These are phyloP conservation scores for Mycena polygramma DNA, from an alignment of 768 basidiomycete species.

Conservation along the genomic window DNA sequence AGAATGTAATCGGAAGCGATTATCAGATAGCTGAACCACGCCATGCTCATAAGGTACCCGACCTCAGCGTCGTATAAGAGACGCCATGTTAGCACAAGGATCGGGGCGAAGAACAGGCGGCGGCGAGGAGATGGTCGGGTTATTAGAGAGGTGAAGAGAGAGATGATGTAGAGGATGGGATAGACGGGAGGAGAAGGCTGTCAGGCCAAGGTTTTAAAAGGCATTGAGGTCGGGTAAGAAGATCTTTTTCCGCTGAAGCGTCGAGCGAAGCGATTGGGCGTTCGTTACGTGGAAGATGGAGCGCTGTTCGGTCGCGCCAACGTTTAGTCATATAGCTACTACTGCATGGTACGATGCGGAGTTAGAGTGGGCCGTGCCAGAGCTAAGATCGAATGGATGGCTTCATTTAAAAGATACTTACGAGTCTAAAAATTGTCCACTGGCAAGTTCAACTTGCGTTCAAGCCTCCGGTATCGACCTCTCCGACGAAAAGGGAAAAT, in stretches of 20 bases:
- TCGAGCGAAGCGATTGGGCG: not conserved
- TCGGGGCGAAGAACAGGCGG: constrained; percentile 24
- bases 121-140: constrained; percentile 8
- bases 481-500: too few relatives aligned
- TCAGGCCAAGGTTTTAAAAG: constrained; percentile 14
- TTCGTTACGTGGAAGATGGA: not conserved
- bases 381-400: too few relatives aligned
- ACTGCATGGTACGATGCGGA: not conserved
- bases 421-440: too few relatives aligned
- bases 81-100: constrained; percentile 23
- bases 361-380: too few relatives aligned
- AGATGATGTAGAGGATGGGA: constrained; percentile 15
- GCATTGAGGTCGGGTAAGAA: constrained; percentile 4
- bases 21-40: constrained; percentile 23
- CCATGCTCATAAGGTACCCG: constrained; percentile 23
- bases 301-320: constrained; percentile 9
- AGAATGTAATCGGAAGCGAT: constrained; percentile 33
- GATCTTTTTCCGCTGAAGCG: not conserved
- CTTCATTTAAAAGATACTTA: too few relatives aligned
- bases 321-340: not conserved
- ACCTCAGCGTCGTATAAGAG: constrained; percentile 20
- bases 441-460: too few relatives aligned
- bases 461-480: too few relatives aligned
- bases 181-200: constrained; percentile 24
- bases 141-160: constrained; percentile 8